Evolutionary conservation across 2,329 filamentous ascomycete genomes (phyloP).

Genomic region (Gremmenia infestans): DNA sequence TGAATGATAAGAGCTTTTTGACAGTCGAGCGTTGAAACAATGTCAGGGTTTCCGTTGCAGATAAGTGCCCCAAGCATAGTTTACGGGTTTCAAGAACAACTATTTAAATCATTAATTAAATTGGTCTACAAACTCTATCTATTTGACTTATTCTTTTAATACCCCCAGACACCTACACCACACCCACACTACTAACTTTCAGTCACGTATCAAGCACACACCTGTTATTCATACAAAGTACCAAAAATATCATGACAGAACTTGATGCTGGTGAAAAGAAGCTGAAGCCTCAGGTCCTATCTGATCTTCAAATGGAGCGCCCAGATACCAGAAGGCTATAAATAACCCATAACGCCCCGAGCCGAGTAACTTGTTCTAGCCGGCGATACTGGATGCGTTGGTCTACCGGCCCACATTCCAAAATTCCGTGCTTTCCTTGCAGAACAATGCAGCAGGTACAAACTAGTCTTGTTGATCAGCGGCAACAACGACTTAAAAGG

Average conservation of each 20-base stretch:
- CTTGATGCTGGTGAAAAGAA: not conserved
- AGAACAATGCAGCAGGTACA: not conserved
- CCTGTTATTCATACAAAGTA: not conserved
- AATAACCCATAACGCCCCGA: not conserved
- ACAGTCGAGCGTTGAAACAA: too few relatives aligned
- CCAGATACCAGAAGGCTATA: not conserved
- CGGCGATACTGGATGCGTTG: not conserved
- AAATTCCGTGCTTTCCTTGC: not conserved
- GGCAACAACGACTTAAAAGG: not conserved
- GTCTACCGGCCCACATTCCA: not conserved
- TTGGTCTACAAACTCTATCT: too few relatives aligned
- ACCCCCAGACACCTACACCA: too few relatives aligned
- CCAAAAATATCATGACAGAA: not conserved
- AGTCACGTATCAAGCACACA: not conserved
- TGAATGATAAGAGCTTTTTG: too few relatives aligned
- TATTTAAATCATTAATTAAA: too few relatives aligned
- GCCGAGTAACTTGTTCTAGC: not conserved
- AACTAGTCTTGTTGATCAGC: not conserved
- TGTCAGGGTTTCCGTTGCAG: too few relatives aligned
- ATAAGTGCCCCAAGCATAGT: too few relatives aligned
- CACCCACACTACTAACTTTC: too few relatives aligned
- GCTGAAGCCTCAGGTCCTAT: not conserved
- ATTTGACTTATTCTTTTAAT: too few relatives aligned
- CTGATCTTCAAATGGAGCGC: not conserved
- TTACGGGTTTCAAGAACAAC: too few relatives aligned